These are phyloP conservation scores for Tetradesmus lagerheimii DNA, from an alignment of 139 green algal genomes.

Conservation along the genomic window DNA sequence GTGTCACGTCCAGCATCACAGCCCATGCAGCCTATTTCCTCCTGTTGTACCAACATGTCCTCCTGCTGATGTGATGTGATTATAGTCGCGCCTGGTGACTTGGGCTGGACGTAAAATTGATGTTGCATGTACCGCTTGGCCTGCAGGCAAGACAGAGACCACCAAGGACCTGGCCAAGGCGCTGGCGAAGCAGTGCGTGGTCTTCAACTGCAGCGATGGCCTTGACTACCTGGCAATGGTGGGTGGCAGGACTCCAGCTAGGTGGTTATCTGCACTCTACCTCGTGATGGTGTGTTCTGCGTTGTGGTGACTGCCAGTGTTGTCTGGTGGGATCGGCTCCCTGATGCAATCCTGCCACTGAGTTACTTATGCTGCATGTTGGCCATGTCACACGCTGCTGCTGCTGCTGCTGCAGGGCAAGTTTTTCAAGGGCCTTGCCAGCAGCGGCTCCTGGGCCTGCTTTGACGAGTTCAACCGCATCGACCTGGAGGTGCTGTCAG, in stretches of 20 bases:
- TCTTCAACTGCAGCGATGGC: conserved; percentile 73
- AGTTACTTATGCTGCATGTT: neutral
- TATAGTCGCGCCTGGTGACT: no score
- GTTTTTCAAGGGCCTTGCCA: conserved; percentile 89
- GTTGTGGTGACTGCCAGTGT: no score
- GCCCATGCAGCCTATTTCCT: no score
- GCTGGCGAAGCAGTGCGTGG: conserved; percentile 79
- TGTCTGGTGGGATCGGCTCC: no score
- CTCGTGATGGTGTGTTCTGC: no score
- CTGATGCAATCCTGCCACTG: neutral
- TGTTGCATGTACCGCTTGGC: neutral
- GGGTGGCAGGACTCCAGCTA: neutral
- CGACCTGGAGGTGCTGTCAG: conserved; percentile 78
- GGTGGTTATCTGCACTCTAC: no score
- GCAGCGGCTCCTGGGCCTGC: conserved; percentile 83
- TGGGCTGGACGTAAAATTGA: neutral
- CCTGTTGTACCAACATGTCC: no score
- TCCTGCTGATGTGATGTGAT: no score
- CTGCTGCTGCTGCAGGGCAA: conserved; percentile 62
- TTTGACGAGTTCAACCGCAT: conserved; percentile 94
- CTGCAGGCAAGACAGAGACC: conserved; percentile 84
- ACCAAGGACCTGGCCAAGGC: conserved; percentile 91
- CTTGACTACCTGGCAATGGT: conserved; percentile 83
- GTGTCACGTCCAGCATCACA: neutral
- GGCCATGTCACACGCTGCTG: neutral